A percentile compares a stretch with the other conserved stretches of the same genome.
phyloP scores from a whole-genome alignment of 2,329 filamentous ascomycete species.

The Pezicula rhizophila region DNA sequence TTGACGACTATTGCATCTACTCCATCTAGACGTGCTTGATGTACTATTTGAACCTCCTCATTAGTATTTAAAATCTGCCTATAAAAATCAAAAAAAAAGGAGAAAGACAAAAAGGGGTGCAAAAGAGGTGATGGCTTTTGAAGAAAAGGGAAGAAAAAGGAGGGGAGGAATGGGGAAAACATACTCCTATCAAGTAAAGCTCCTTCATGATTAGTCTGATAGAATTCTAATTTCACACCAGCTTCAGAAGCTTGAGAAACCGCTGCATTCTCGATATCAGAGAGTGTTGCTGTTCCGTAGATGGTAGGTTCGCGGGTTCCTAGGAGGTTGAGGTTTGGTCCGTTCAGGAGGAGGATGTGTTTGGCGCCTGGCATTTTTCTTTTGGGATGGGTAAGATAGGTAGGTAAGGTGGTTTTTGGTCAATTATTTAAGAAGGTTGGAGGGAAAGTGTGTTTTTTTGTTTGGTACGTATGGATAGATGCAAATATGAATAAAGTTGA shows the following conservation, averaged over 20 bases:
- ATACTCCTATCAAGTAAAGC: conserved; percentile 18
- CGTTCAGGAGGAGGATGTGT: conserved; percentile 67
- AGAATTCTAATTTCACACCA: conserved; percentile 43
- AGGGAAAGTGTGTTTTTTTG: too few relatives aligned
- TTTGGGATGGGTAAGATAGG: neutral
- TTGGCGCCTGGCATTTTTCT: neutral
- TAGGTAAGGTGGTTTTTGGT: neutral
- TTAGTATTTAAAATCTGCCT: conserved; percentile 31
- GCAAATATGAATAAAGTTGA: too few relatives aligned
- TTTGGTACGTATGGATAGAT: too few relatives aligned
- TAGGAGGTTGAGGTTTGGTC: conserved; percentile 77
- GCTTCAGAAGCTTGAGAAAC: conserved; percentile 13
- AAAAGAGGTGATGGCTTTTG: too few relatives aligned
- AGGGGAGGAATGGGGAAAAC: conserved; percentile 9
- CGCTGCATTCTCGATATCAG: conserved; percentile 43
- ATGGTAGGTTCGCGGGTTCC: conserved; percentile 68
- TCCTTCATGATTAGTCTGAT: conserved; percentile 77
- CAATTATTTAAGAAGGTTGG: too few relatives aligned
- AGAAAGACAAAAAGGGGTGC: too few relatives aligned
- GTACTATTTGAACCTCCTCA: conserved; percentile 45
- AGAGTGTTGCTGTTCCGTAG: conserved; percentile 65
- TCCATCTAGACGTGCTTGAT: conserved; percentile 50
- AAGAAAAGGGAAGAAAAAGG: conserved; percentile 25
- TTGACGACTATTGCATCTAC: conserved; percentile 70
- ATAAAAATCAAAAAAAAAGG: too few relatives aligned